Conservation (phyloP, 2,329 filamentous ascomycete genomes). For the Sclerotinia subarctica region DNA sequence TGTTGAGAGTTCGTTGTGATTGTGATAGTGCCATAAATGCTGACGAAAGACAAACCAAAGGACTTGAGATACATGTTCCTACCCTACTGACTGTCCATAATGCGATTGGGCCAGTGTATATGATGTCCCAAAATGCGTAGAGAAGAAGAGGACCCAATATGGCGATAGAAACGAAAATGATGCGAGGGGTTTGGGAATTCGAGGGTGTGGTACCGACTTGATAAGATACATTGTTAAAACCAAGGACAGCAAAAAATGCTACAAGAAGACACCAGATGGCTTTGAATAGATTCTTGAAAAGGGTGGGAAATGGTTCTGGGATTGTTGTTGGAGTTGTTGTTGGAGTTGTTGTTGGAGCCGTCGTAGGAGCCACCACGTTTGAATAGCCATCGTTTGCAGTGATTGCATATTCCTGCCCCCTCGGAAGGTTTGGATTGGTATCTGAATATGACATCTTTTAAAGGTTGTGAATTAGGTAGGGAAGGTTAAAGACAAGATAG, state of each 20-base stretch:
- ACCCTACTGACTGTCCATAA: not conserved
- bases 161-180: no score
- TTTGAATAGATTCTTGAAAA: no score
- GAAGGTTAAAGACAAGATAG: no score
- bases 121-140: not conserved
- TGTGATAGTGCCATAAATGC: not conserved
- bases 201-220: no score
- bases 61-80: not conserved
- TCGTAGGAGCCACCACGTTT: not conserved
- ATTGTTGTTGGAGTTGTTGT: no score
- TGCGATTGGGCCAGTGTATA: not conserved
- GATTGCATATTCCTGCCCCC: not conserved
- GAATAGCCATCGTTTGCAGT: not conserved
- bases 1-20: not conserved
- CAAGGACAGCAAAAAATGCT: not conserved
- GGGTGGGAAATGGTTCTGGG: not conserved
- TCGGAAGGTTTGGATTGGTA: not conserved
- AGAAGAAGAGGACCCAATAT: not conserved
- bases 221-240: not conserved
- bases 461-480: no score
- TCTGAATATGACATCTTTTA: not conserved
- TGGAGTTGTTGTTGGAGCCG: not conserved
- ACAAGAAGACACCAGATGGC: not conserved
- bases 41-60: not conserved
- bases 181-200: no score